A percentile compares a stretch with the other conserved stretches of the same genome.
Evolutionary conservation across 2,329 filamentous ascomycete genomes (phyloP).

Genomic region (Botryosphaeria dothidea): DNA sequence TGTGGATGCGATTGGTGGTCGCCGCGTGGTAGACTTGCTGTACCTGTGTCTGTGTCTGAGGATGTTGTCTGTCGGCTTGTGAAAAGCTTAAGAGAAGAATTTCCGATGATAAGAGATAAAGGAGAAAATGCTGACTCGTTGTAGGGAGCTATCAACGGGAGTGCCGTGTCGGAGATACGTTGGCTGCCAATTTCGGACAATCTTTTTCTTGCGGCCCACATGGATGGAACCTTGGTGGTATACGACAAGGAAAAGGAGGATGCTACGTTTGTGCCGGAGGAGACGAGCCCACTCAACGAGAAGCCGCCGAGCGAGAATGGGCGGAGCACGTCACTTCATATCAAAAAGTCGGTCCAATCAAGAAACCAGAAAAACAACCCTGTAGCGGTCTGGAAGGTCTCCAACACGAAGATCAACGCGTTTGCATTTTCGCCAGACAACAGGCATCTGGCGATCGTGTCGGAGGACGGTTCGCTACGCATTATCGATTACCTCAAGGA

Average conservation of each 20-base stretch:
- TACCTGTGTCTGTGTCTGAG: not conserved
- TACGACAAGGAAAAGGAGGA: slow-evolving; percentile 99
- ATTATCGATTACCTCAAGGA: slow-evolving; percentile 92
- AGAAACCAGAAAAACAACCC: slow-evolving; percentile 93
- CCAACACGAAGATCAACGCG: slow-evolving; percentile 85
- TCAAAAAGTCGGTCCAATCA: slow-evolving; percentile 90
- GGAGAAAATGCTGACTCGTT: slow-evolving; percentile 18
- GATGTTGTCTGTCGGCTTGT: not conserved
- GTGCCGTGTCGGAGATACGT: slow-evolving; percentile 80
- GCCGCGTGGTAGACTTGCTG: not conserved
- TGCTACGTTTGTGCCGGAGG: slow-evolving; percentile 71
- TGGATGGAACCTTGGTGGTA: slow-evolving; percentile 86
- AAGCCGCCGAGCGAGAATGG: slow-evolving; percentile 31
- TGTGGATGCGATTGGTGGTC: not conserved
- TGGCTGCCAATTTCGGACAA: slow-evolving; percentile 96
- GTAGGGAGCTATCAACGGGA: slow-evolving; percentile 81
- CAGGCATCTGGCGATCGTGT: slow-evolving; percentile 82
- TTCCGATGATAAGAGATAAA: not conserved
- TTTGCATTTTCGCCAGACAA: slow-evolving; percentile 92
- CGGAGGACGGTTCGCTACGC: slow-evolving; percentile 85
- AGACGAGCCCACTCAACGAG: slow-evolving; percentile 19
- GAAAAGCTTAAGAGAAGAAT: not conserved
- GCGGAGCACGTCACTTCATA: slow-evolving; percentile 56
- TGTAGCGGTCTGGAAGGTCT: slow-evolving; percentile 88
- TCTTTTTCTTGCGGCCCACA: slow-evolving; percentile 86